phyloP scores from a whole-genome alignment of 768 basidiomycete genomes.

The Leccinum truebloodii region DNA sequence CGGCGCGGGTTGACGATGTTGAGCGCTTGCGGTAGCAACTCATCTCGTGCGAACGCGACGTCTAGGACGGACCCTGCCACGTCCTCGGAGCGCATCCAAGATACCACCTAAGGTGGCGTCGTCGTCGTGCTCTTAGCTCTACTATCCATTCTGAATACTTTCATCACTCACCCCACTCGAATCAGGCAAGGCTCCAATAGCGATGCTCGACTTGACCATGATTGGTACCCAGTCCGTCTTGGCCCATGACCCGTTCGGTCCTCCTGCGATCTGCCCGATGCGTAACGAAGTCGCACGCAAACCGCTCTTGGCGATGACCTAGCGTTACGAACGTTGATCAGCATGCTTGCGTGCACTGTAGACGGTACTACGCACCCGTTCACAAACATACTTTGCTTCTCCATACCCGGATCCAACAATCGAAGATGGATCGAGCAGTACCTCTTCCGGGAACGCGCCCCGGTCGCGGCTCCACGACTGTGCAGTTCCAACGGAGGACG shows the following conservation, averaged over 20 bases:
- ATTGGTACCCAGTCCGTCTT: slow-evolving; percentile 37
- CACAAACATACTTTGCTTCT: slow-evolving; percentile 39
- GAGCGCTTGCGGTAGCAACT: slow-evolving; percentile 21
- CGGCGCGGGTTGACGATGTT: slow-evolving; percentile 45
- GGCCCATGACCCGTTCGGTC: slow-evolving; percentile 37
- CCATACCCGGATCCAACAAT: slow-evolving; percentile 40
- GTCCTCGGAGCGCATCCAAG: slow-evolving; percentile 41
- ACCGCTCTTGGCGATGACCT: slow-evolving; percentile 31
- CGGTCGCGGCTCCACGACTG: slow-evolving; percentile 25
- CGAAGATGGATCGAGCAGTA: slow-evolving; percentile 27
- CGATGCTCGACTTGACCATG: slow-evolving; percentile 34
- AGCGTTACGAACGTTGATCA: neutral
- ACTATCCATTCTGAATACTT: neutral
- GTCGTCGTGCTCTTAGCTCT: neutral
- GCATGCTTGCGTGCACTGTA: neutral
- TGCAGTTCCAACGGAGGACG: slow-evolving; percentile 24
- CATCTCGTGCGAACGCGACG: slow-evolving; percentile 27
- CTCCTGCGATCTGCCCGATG: slow-evolving; percentile 37
- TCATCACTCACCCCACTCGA: slow-evolving; percentile 35
- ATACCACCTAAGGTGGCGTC: slow-evolving; percentile 15
- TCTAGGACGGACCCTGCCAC: slow-evolving; percentile 36
- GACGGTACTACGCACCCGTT: slow-evolving; percentile 30
- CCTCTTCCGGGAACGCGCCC: slow-evolving; percentile 32
- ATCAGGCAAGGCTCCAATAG: slow-evolving; percentile 31
- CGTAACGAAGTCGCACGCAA: slow-evolving; percentile 27